Evolutionary conservation across 2,329 filamentous ascomycete species (phyloP), one percentile per base, ranked within the genome.

Genomic region (Samsoniella hepiali): DNA sequence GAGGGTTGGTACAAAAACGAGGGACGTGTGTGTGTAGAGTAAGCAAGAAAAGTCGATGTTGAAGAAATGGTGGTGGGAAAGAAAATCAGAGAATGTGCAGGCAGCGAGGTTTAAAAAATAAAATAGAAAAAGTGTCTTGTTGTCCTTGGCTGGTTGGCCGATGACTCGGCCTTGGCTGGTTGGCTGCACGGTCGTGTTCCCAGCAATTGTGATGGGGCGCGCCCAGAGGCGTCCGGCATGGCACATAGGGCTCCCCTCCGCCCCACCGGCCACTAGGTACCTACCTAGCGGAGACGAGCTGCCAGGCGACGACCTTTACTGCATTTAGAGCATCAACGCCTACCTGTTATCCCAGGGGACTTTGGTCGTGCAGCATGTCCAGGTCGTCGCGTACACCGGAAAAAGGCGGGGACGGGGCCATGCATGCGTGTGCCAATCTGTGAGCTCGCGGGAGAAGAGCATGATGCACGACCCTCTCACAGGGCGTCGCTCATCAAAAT

Each of bases 141-240:
- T 54, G 49, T 61, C 58, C 38, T 61, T 50, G 47, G 45, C 17
- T 61, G 58, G 58, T 54, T 45, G 49, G 58, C 58, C 58, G 58
- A 61, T 61, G 58, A 61, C 58, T 61, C 58, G 58, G 17, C 32
- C 29, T 17, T 27, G 36, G 29, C 45, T 40, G 45, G 45, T 17
- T 22, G 22, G 22, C 22, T 22, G 22, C 22, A 22, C 22, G 22
- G 29, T 45, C 31, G 56, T 58, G 31, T 60, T 22, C 22, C 49
- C 49, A 53, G 45, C 58, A 54, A 27, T 61, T 61, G 58, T 45
- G 58, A 53, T 22, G 17, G 36, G 57, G 45, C 32, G 40, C 31
- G 56, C 38, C 56, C 32, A 27, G 27, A 29, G 15, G 42, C 40
- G 13, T 44, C 22, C 22, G 29, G 34, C n/a, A 11, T 34, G 36